Evolutionary conservation across 2,329 filamentous ascomycete genomes (phyloP).

Genomic region (Trichoderma breve): DNA sequence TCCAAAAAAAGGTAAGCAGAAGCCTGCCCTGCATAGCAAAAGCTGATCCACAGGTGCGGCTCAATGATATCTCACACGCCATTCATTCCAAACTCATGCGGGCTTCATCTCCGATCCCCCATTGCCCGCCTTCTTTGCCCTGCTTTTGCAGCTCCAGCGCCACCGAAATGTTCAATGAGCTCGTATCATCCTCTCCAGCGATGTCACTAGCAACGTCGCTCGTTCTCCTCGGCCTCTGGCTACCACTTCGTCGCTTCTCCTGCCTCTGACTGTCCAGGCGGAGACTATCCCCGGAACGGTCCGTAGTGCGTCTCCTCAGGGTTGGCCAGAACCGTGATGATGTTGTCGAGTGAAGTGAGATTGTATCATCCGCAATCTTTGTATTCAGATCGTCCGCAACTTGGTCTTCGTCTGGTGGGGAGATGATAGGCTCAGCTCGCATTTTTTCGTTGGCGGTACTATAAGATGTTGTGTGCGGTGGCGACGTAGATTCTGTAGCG

Average conservation of each 20-base stretch:
- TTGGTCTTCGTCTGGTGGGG: conserved; percentile 29
- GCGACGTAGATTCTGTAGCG: conserved; percentile 27
- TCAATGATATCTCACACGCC: background rate
- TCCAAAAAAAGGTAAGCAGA: background rate
- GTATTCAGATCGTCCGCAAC: conserved; percentile 29
- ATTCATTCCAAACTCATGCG: conserved; percentile 76
- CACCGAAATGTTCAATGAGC: conserved; percentile 43
- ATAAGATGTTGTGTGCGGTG: conserved; percentile 33
- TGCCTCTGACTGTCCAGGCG: conserved; percentile 10
- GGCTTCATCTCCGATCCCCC: conserved; percentile 81
- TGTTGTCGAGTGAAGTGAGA: conserved; percentile 48
- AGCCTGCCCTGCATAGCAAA: background rate
- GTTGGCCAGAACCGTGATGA: conserved; percentile 47
- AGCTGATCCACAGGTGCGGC: background rate
- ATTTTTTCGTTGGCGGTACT: conserved; percentile 40
- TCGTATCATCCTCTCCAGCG: conserved; percentile 41
- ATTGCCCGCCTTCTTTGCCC: conserved; percentile 57
- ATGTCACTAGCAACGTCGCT: conserved; percentile 46
- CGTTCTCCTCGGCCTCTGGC: conserved; percentile 39
- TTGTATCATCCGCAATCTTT: conserved; percentile 41
- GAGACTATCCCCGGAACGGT: conserved; percentile 29
- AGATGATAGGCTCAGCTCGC: conserved; percentile 27
- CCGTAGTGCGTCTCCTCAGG: conserved; percentile 41
- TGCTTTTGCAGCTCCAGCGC: conserved; percentile 54
- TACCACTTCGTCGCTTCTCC: conserved; percentile 30